Evolutionary conservation across 2,329 filamentous ascomycete species (phyloP).

Genomic region (Sclerotinia minor): DNA sequence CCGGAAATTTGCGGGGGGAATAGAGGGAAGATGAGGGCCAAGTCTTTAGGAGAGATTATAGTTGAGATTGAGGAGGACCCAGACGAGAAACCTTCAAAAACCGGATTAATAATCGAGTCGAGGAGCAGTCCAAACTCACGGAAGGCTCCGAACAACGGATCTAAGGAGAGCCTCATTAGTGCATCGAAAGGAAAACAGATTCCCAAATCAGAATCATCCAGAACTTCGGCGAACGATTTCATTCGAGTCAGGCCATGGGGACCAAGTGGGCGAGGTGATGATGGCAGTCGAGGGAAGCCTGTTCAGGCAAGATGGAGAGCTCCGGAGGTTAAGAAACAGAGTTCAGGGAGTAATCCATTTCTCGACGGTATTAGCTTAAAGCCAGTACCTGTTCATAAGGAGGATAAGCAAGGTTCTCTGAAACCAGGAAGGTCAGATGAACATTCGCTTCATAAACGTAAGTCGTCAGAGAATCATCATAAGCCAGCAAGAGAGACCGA

Average conservation of each 20-base stretch:
- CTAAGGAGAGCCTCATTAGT: constrained; percentile 19
- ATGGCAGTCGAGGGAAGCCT: constrained; percentile 41
- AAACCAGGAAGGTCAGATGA: constrained; percentile 25
- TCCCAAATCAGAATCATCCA: constrained; percentile 47
- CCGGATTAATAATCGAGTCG: constrained; percentile 3
- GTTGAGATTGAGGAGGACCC: constrained; percentile 22
- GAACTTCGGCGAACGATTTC: constrained; percentile 30
- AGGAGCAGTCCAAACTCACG: constrained; percentile 18
- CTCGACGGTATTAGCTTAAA: constrained; percentile 41
- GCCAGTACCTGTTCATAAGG: constrained; percentile 29
- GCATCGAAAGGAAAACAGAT: constrained; percentile 35
- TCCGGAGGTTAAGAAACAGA: constrained; percentile 35
- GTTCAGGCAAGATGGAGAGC: constrained; percentile 37
- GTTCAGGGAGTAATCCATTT: constrained; percentile 12
- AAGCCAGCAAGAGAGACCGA: constrained; percentile 29
- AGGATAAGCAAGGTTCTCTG: constrained; percentile 29
- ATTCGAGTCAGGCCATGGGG: constrained; percentile 36
- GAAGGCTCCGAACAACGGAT: constrained; percentile 29
- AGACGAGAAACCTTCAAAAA: constrained; percentile 2
- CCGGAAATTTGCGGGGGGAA: constrained; percentile 14
- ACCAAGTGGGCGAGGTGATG: constrained; percentile 32
- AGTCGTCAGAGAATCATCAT: constrained; percentile 32
- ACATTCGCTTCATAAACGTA: constrained; percentile 31
- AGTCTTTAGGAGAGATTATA: constrained; percentile 21
- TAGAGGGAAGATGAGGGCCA: constrained; percentile 20